Base-by-base conservation (phyloP, 331 rosid species). In the Cydonia oblonga region DNA sequence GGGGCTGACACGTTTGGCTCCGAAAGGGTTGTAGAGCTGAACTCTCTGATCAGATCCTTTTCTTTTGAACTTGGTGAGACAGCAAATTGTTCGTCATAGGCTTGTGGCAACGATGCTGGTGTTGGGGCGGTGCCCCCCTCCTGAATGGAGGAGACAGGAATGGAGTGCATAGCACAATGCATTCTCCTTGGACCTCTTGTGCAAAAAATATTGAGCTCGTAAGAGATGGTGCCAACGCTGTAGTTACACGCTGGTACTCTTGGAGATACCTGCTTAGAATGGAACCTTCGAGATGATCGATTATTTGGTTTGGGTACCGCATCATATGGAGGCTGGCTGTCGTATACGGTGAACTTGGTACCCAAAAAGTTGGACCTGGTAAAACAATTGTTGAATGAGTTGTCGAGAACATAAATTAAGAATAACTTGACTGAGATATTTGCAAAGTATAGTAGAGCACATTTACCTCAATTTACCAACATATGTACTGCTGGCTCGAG, bases 351-450 rank as follows among this genome's bases (percentile, higher is more conserved):
- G 82, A 89, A 91, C 86, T 87, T 91, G 77, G 97, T 89, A 19
- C 96, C 97, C 86, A 91, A 78, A 82, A 89, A 87, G 77, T 89
- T 91, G 70, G 97, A 89, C 92, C 97, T 91, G 63, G 84, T 61
- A 70, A 77, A 73, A 75, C 42, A 6, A 26, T 76, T 63, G 35
- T 42, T 26, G 67, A 67, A 64, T 58, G 32, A 68, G 83, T 71
- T 63, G 15, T 38, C n/a, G 38, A 19, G 24, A 42, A 72, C 38
- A 67, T 42, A 72, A 66, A 66, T n/a, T n/a, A 32, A 53, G 35
- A 49, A 60, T 38, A 38, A 38, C 42, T 13, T 72, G 46, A 38
- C 33, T 53, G 61, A 74, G 10, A 53, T 68, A 68, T 57, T 53
- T 75, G 49, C 14, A 51, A 51, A 28, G 28, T 32, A 3, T 29